Conservation (phyloP, 305 asterid species). For the Plantago rigida region DNA sequence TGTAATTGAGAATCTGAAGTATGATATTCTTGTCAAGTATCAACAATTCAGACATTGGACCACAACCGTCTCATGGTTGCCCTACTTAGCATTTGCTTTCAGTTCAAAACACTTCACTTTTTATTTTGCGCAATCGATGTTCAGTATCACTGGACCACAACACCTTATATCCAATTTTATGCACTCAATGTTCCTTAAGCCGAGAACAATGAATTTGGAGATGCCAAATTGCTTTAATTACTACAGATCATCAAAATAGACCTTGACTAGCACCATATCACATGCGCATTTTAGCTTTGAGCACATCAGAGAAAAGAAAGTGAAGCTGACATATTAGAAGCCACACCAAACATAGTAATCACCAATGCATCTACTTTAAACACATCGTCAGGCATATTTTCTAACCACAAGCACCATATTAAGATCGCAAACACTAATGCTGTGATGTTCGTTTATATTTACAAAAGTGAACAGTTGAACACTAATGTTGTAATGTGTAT, state of each 20-base stretch:
- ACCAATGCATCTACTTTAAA: not conserved
- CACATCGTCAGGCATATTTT: not conserved
- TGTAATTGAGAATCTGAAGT: too few relatives aligned
- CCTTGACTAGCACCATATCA: conserved; percentile 12
- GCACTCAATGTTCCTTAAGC: not conserved
- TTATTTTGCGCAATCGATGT: too few relatives aligned
- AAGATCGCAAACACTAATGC: not conserved
- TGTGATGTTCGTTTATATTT: too few relatives aligned
- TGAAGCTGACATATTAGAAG: conserved; percentile 6
- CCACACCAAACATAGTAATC: not conserved
- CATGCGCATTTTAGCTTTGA: not conserved
- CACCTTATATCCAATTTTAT: not conserved
- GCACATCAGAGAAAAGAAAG: not conserved
- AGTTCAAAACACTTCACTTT: too few relatives aligned
- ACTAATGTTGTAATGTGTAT: too few relatives aligned
- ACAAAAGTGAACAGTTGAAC: not conserved
- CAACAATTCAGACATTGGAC: too few relatives aligned
- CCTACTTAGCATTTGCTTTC: too few relatives aligned
- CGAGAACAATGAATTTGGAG: conserved; percentile 1
- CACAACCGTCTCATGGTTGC: too few relatives aligned
- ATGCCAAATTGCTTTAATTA: not conserved
- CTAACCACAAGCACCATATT: not conserved
- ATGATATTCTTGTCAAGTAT: too few relatives aligned
- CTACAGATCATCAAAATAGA: conserved; percentile 5
- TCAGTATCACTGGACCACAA: too few relatives aligned